phyloP scores from a whole-genome alignment of 306 rosid genomes.

The Ceratonia siliqua region DNA sequence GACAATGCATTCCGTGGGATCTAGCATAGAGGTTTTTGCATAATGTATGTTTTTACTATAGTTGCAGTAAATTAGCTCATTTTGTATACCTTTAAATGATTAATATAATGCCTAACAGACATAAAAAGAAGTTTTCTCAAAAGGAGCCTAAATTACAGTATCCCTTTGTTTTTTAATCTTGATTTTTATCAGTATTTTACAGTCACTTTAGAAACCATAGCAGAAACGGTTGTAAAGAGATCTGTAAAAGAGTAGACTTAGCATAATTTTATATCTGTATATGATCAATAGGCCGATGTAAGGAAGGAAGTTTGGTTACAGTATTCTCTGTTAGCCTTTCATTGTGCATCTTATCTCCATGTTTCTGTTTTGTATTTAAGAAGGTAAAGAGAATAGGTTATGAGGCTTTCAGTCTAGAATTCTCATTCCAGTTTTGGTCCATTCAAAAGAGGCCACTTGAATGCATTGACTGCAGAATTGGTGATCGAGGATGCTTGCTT shows the following conservation, averaged over 20 bases:
- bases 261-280: slow-evolving; percentile 1
- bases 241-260: neutral
- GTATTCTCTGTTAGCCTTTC: neutral
- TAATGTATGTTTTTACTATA: slow-evolving; percentile 2
- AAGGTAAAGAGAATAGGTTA: neutral
- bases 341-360: neutral
- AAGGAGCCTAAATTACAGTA: slow-evolving; percentile 4
- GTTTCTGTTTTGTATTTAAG: neutral
- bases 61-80: neutral
- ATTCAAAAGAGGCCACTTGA: neutral
- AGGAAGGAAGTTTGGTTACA: slow-evolving; percentile 11
- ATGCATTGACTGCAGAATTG: neutral
- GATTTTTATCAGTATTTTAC: slow-evolving; percentile 14
- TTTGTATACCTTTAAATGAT: slow-evolving; percentile 27
- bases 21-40: slow-evolving; percentile 16
- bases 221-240: slow-evolving; percentile 13
- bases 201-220: neutral
- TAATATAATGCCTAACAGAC: slow-evolving; percentile 14
- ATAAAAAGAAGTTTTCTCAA: slow-evolving; percentile 15
- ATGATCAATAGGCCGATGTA: slow-evolving; percentile 15
- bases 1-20: neutral
- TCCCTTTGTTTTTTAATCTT: neutral
- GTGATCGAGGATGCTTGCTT: neutral
- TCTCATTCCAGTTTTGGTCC: neutral
- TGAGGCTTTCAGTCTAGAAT: neutral